phyloP scores from a whole-genome alignment of 1,284 basidiomycete genomes.

The Ganoderma boninense region DNA sequence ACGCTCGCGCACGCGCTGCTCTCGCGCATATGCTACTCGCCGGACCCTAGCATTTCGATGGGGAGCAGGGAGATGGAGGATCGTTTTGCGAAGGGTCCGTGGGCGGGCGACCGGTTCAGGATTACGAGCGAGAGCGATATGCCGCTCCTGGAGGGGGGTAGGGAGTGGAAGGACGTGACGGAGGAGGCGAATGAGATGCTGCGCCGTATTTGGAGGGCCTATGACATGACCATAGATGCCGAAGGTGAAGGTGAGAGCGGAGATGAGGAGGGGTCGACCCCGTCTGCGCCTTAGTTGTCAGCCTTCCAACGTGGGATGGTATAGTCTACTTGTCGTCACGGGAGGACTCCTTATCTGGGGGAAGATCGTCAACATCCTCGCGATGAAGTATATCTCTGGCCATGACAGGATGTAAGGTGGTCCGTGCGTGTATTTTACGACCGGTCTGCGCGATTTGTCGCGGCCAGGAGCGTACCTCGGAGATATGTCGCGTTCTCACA shows the following conservation, averaged over 20 bases:
- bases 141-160: background rate
- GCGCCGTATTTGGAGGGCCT: conserved; percentile 1
- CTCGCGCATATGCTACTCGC: no score
- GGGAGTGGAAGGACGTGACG: conserved; percentile 30
- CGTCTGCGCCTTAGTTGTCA: background rate
- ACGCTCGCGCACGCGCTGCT: no score
- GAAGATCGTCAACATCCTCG: no score
- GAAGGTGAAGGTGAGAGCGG: background rate
- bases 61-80: background rate
- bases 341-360: no score
- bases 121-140: conserved; percentile 2
- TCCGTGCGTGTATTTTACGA: no score
- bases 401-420: no score
- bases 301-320: no score
- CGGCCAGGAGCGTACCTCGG: no score
- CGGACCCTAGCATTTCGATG: background rate
- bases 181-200: conserved; percentile 18
- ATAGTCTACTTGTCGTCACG: no score
- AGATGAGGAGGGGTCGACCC: background rate
- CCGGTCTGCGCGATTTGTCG: no score
- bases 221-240: background rate
- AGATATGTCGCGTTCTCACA: no score
- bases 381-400: no score
- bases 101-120: conserved; percentile 13
- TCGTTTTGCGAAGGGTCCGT: background rate